Evolutionary conservation across 2,329 filamentous ascomycete genomes (phyloP), one percentile per base, ranked within the genome.

Genomic region (Anisogramma anomala): DNA sequence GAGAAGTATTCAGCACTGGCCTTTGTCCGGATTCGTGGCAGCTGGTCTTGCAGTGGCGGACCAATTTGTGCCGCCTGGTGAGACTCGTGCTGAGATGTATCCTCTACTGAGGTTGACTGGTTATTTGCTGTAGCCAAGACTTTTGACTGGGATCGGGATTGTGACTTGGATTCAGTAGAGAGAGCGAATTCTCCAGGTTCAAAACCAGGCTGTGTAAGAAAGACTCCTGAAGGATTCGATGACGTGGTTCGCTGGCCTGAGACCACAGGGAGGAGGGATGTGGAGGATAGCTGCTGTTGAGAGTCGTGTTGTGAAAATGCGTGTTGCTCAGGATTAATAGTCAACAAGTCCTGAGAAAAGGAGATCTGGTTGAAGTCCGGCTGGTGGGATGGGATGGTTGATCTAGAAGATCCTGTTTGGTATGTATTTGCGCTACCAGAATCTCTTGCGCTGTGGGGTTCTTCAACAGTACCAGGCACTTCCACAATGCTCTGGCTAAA

Each of bases 401-500:
- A 39, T 10, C 25, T 39, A 15, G 41, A 42, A 3, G 39, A 45
- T 6, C 28, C n/a, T n/a, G 33, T 26, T 6, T 42, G 35, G 15
- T 31, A 35, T 17, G 10, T 10, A 13, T 33, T 14, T 18, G 22
- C 15, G 6, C 38, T 28, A 37, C 26, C 18, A 26, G 32, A 11
- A 7, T 17, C 25, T 17, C 27, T 32, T 32, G 25, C 19, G 33
- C 50, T 48, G 4, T 52, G 47, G 42, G 48, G 52, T 10, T 49
- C 47, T 38, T 50, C 51, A 9, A 48, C 51, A n/a, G 56, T 56
- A 8, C 46, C 48, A 47, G 22, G 5, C 42, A 47, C 18, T 48
- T 43, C 23, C 6, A 26, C 34, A 22, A 14, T 26, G 19, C 26
- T 14, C 18, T 44, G 34, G n/a, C 34, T 44, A 11, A 44, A 25